Evolutionary conservation across 257 asterid genomes (phyloP).

Genomic region (Ophiorrhiza pumila): DNA sequence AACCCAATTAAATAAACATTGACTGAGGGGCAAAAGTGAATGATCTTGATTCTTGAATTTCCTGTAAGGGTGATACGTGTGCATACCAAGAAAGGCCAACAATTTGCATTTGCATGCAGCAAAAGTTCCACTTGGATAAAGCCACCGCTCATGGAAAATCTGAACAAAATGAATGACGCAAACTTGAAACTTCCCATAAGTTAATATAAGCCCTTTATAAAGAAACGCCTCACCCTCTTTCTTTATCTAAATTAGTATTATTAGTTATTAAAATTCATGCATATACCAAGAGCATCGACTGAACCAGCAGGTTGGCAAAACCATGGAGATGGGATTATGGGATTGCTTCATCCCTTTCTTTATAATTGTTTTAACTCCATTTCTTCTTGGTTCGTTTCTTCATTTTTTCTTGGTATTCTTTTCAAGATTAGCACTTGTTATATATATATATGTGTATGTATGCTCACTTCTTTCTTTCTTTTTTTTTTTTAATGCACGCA

Average conservation of each 20-base stretch:
- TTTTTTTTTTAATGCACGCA: too few relatives aligned
- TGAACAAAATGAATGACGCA: background rate
- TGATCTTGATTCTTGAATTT: too few relatives aligned
- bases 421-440: too few relatives aligned
- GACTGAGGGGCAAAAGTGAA: too few relatives aligned
- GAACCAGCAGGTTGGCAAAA: background rate
- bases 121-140: background rate
- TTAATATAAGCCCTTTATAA: too few relatives aligned
- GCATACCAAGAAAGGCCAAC: background rate
- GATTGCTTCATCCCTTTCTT: background rate
- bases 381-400: constrained; percentile 9
- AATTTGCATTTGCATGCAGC: constrained; percentile 1
- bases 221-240: too few relatives aligned
- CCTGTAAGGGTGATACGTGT: background rate
- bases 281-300: background rate
- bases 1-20: too few relatives aligned
- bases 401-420: background rate
- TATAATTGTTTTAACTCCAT: background rate
- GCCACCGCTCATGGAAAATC: background rate
- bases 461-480: too few relatives aligned
- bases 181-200: too few relatives aligned
- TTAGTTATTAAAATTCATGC: background rate
- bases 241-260: too few relatives aligned
- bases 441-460: too few relatives aligned
- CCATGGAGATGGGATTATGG: background rate